These are phyloP conservation scores for Pseudotsuga menziesii DNA, from an alignment of 75 land plant genomes.

Conservation along the genomic window DNA sequence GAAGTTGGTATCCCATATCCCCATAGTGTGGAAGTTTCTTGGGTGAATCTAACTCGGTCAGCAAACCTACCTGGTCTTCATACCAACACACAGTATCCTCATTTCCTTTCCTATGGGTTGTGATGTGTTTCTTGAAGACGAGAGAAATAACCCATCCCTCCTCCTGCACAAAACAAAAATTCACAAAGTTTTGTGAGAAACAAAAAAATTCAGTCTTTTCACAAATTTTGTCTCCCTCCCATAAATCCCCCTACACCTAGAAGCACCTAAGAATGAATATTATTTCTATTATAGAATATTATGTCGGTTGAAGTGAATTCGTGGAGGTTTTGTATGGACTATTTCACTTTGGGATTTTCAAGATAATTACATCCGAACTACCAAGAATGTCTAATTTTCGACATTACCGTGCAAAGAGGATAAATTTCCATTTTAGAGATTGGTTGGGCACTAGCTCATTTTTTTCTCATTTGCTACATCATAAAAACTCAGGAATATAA, in stretches of 20 bases:
- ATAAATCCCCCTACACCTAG: background rate
- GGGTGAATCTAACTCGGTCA: slow-evolving; percentile 57
- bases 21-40: slow-evolving; percentile 16
- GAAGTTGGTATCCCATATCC: slow-evolving; percentile 10
- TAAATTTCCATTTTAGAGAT: no score
- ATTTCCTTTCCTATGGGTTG: slow-evolving; percentile 19
- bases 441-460: no score
- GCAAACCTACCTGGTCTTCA: slow-evolving; percentile 46
- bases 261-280: background rate
- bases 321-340: no score
- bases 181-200: background rate
- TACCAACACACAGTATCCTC: slow-evolving; percentile 48
- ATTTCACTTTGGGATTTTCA: no score
- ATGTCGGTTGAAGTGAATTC: no score
- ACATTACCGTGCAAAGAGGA: no score
- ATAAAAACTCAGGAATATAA: no score
- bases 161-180: slow-evolving; percentile 38
- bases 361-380: no score
- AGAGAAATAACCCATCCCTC: slow-evolving; percentile 81
- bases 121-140: slow-evolving; percentile 59
- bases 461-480: no score
- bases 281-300: background rate
- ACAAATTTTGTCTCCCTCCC: background rate
- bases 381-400: no score
- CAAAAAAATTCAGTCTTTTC: background rate